Base-by-base conservation (phyloP, 176 grass and related monocot genomes). In the Oryza coarctata region DNA sequence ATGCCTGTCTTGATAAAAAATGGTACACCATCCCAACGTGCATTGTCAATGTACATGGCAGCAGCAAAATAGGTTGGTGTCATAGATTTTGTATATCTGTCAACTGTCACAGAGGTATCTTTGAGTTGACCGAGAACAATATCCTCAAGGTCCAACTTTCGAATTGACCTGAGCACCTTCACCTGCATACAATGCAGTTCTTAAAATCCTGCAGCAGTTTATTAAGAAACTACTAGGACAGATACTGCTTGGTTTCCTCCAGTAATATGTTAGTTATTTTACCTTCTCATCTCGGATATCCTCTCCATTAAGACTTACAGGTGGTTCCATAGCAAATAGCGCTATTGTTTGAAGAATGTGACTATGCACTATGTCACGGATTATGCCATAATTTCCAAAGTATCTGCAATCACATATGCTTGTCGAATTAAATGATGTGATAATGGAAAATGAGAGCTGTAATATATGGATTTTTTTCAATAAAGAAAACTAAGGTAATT, bases 201-300 rank as follows among this genome's bases (percentile, higher is more conserved):
- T 80, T 68, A 40, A 69, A 80, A 64, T 74, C 32, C 10, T 52
- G 29, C 13, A 68, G 68, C 26, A 52, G 31, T 25, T 60, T 1
- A 68, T 88, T 84, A 63, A 30, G 61, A 40, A 40, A 84, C 30
- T 61, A 36, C 11, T 68, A 79, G 26, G 11, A 23, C 30, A 60
- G 73, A 13, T 62, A 74, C 36, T 33, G 50, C 30, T 15, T 2
- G 15, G 28, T 82, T 50, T 71, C 20, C 49, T 64, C 36, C 18
- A 4, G 32, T 67, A 74, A 34, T 5, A 73, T 36, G 32, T 5
- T 40, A 75, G 11, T 52, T 38, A 22, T 70, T 38, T 77, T 80
- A 92, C 94, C 95, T 98, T 97, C 86, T 98, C 95, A 92, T 98
- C 84, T 73, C 92, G 86, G 77, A 98, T 94, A 84, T 98, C 95